A percentile compares a stretch with the other conserved stretches of the same genome.
phyloP scores from a whole-genome alignment of 441 rosid species.

The Adansonia grandidieri region DNA sequence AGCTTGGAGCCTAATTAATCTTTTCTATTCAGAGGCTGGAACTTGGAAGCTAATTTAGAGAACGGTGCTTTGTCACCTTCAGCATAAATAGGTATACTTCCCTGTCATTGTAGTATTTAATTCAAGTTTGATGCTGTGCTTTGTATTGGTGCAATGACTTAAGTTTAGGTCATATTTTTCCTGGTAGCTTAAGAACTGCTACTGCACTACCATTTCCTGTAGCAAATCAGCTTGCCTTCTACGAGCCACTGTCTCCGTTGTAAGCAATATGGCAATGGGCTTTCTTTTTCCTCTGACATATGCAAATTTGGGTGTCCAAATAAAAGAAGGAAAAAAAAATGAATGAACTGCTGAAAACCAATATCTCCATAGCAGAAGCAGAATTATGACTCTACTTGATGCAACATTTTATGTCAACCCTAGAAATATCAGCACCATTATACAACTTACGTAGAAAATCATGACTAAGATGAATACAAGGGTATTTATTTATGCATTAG shows the following conservation, averaged over 20 bases:
- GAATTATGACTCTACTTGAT: not conserved
- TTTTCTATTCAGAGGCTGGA: conserved; percentile 68
- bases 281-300: not conserved
- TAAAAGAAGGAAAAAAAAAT: not conserved
- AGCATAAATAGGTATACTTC: conserved; percentile 28
- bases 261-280: not conserved
- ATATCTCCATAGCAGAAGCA: not conserved
- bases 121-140: not conserved
- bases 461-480: not conserved
- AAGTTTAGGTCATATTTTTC: not conserved
- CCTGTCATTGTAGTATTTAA: not conserved
- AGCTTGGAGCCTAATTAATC: conserved; percentile 34
- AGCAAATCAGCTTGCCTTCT: not conserved
- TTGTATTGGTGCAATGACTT: not conserved
- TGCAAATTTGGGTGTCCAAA: not conserved
- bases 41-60: conserved; percentile 65
- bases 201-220: not conserved
- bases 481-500: not conserved
- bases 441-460: not conserved
- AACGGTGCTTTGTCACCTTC: conserved; percentile 31
- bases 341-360: not conserved
- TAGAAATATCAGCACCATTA: not conserved
- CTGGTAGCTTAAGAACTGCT: too few relatives aligned
- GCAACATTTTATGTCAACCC: not conserved
- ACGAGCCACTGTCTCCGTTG: not conserved